Base-by-base conservation (phyloP, 2,329 filamentous ascomycete genomes). In the Cordyceps cicadae region DNA sequence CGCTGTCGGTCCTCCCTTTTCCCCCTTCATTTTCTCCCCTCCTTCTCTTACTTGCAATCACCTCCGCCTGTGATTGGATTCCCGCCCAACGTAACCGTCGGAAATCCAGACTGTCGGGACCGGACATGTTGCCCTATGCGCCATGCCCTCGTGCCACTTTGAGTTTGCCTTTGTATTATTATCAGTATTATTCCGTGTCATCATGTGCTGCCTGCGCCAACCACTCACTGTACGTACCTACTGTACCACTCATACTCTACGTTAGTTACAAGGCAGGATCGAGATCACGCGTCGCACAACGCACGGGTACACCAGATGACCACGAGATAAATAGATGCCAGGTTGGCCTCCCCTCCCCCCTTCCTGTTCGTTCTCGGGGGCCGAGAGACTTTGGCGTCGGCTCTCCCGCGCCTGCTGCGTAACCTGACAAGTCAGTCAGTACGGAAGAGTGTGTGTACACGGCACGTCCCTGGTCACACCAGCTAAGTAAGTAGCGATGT, bases 321-420 rank as follows among this genome's bases (percentile, higher is more conserved):
- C 6, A 17, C 24, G 6, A 37, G 21, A 54, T 43, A 37, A 8
- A 24, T n/a, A 37, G 21, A 54, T 43, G 21, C 29, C 37, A 8
- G 34, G 26, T n/a, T 37, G 9, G n/a, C 54, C 12, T 6, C 24
- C 29, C 54, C 45, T 24, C 24, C 24, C 29, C 54, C 45, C 45
- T 34, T 58, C 46, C 12, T 19, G 55, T 51, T 43, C 55, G 46
- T 51, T 34, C 55, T 51, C 24, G 46, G 55, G 46, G 46, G 55
- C 15, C 21, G 17, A 51, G 55, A 43, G 24, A 21, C 21, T 32
- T 1, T 51, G 55, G n/a, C 12, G 17, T 34, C 39, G 48, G 24
- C 48, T 52, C 55, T 59, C 37, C 55, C 55, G 48, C 55, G 48
- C 55, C 55, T 29, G 46, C 11, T 45, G 34, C 37, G 55, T 52